phyloP scores from a whole-genome alignment of 306 rosid genomes.

The Cucumis cinereus region DNA sequence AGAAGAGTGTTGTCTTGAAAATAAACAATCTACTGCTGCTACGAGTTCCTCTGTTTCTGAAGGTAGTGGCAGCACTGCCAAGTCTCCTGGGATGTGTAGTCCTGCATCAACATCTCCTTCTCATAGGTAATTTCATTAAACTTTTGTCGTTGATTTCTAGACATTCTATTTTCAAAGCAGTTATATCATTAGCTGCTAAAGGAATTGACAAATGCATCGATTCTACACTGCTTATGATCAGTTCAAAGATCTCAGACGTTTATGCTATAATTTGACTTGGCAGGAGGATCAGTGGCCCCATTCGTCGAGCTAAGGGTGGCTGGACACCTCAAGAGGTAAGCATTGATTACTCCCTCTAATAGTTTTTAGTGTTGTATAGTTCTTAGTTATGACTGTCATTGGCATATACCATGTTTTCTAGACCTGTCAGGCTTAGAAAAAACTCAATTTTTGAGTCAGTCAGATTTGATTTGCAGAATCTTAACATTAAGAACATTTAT shows the following conservation, averaged over 20 bases:
- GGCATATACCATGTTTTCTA: background rate
- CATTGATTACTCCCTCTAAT: background rate
- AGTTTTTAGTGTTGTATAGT: background rate
- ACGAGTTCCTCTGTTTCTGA: slow-evolving; percentile 76
- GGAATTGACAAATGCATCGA: background rate
- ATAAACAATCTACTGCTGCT: slow-evolving; percentile 74
- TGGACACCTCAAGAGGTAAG: slow-evolving; percentile 93
- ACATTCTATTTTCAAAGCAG: background rate
- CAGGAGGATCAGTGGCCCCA: slow-evolving; percentile 93
- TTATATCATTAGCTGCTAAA: background rate
- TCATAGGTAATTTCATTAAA: slow-evolving; percentile 37
- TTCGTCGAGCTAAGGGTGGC: slow-evolving; percentile 97
- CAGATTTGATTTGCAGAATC: background rate
- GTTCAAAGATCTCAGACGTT: background rate
- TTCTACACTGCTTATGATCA: background rate
- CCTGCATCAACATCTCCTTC: slow-evolving; percentile 54
- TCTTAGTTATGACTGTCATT: background rate
- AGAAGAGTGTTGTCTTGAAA: slow-evolving; percentile 82
- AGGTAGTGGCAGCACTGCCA: slow-evolving; percentile 55
- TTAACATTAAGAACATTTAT: background rate
- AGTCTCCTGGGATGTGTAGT: slow-evolving; percentile 61
- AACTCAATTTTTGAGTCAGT: background rate
- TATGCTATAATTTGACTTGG: slow-evolving; percentile 14
- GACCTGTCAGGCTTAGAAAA: slow-evolving; percentile 10
- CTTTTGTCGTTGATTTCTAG: background rate